Conservation (phyloP, 495 filamentous ascomycete genomes). For the Penicillium lagena region DNA sequence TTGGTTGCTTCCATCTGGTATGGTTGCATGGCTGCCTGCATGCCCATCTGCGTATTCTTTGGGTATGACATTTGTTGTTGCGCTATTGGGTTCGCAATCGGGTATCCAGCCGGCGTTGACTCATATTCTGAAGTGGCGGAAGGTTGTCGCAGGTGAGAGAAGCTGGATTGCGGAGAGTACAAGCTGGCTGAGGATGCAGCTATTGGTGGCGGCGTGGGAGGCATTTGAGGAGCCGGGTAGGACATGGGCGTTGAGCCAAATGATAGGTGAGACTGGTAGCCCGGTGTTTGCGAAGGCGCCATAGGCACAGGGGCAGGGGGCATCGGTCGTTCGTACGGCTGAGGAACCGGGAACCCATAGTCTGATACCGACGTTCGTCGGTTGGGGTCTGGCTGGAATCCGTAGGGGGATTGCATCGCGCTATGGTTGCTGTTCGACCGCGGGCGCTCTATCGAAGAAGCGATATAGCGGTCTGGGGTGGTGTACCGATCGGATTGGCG, state of each 20-base stretch:
- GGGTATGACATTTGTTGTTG: slow-evolving; percentile 18
- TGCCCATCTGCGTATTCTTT: slow-evolving; percentile 14
- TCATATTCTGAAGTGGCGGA: slow-evolving; percentile 32
- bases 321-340: slow-evolving; percentile 26
- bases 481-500: slow-evolving; percentile 51
- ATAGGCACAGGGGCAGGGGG: slow-evolving; percentile 32
- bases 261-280: slow-evolving; percentile 36
- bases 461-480: slow-evolving; percentile 44
- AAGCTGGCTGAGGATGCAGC: slow-evolving; percentile 32
- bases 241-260: slow-evolving; percentile 35
- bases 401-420: slow-evolving; percentile 43
- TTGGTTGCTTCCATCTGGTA: slow-evolving; percentile 28
- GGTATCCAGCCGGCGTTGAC: slow-evolving; percentile 19
- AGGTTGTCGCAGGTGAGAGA: slow-evolving; percentile 34
- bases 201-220: slow-evolving; percentile 36
- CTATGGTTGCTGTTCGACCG: slow-evolving; percentile 67
- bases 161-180: slow-evolving; percentile 38
- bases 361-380: slow-evolving; percentile 53
- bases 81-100: slow-evolving; percentile 20
- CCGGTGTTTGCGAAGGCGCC: slow-evolving; percentile 16
- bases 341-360: slow-evolving; percentile 38
- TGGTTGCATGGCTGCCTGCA: too few species aligned
- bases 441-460: slow-evolving; percentile 47
- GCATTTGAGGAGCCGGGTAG: slow-evolving; percentile 40
- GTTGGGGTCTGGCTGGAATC: slow-evolving; percentile 26